These are phyloP conservation scores for Lachancea dasiensis DNA, from an alignment of 805 yeast genomes.

Conservation along the genomic window DNA sequence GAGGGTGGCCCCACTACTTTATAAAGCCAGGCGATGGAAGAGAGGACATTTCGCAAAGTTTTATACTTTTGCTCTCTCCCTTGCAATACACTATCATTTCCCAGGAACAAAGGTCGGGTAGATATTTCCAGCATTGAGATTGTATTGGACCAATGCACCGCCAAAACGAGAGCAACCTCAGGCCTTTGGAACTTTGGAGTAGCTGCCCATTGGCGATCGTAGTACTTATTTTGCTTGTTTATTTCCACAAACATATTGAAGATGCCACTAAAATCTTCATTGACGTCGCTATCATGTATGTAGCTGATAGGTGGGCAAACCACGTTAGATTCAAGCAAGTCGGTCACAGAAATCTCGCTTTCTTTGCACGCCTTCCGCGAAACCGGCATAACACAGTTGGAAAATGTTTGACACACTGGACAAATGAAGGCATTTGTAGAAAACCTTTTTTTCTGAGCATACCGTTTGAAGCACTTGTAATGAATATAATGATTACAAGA, in stretches of 20 bases:
- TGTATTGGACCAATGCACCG: conserved; percentile 36
- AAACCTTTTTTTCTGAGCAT: conserved; percentile 53
- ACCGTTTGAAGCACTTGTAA: conserved; percentile 64
- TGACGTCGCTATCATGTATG: conserved; percentile 1
- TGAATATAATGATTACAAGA: conserved; percentile 97
- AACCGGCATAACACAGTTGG: conserved; percentile 30
- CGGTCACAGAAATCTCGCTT: neutral
- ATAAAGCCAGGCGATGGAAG: conserved; percentile 21
- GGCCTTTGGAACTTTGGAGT: conserved; percentile 14
- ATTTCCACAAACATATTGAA: conserved; percentile 9
- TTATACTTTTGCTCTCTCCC: conserved; percentile 38
- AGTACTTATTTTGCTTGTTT: conserved; percentile 9
- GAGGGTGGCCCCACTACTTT: conserved; percentile 22
- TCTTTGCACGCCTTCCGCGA: conserved; percentile 13
- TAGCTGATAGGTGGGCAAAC: neutral
- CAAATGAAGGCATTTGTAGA: conserved; percentile 73
- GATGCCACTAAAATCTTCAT: conserved; percentile 4
- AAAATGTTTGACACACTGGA: conserved; percentile 83
- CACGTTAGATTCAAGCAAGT: neutral
- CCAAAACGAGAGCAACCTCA: conserved; percentile 18
- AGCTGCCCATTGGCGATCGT: conserved; percentile 10
- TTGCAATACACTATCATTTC: conserved; percentile 30
- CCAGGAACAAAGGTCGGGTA: conserved; percentile 41
- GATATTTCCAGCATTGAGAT: conserved; percentile 55
- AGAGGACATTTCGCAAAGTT: conserved; percentile 30